Percentiles rank a stretch among this genome's conserved stretches.
Conservation (phyloP, 768 basidiomycete genomes). For the Lanmaoa pseudosensibilis region DNA sequence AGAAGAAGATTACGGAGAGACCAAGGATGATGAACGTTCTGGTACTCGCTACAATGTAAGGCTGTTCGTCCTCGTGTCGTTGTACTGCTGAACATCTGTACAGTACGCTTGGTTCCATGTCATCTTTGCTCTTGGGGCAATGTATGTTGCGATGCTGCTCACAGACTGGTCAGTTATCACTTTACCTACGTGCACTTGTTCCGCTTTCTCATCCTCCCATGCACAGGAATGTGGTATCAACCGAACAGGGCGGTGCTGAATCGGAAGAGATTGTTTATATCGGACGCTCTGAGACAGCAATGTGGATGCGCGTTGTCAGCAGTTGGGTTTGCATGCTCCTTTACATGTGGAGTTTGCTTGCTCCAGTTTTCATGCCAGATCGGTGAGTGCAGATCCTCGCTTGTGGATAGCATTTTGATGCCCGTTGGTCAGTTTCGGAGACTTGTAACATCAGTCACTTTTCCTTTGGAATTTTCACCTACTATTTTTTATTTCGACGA, state of each 20-base stretch:
- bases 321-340: constrained; percentile 91
- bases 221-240: constrained; percentile 72
- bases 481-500: constrained; percentile 4
- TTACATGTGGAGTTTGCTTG: constrained; percentile 86
- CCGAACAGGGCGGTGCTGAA: constrained; percentile 46
- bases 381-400: constrained; percentile 48
- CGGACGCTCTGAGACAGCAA: constrained; percentile 91
- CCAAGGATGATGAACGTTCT: constrained; percentile 87
- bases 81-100: not conserved
- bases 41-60: constrained; percentile 94
- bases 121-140: constrained; percentile 92
- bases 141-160: constrained; percentile 97
- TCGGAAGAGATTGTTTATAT: constrained; percentile 83
- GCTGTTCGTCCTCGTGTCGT: constrained; percentile 1
- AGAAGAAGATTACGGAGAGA: constrained; percentile 71
- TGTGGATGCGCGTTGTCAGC: constrained; percentile 99
- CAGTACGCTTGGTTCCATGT: constrained; percentile 99
- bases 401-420: constrained; percentile 5
- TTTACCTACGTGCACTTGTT: not conserved
- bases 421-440: constrained; percentile 22
- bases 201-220: constrained; percentile 2
- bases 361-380: constrained; percentile 89
- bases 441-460: constrained; percentile 14
- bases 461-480: not conserved
- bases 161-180: constrained; percentile 83